Evolutionary conservation across 345 rosid genomes (phyloP).

Genomic region (Murraya koenigii): DNA sequence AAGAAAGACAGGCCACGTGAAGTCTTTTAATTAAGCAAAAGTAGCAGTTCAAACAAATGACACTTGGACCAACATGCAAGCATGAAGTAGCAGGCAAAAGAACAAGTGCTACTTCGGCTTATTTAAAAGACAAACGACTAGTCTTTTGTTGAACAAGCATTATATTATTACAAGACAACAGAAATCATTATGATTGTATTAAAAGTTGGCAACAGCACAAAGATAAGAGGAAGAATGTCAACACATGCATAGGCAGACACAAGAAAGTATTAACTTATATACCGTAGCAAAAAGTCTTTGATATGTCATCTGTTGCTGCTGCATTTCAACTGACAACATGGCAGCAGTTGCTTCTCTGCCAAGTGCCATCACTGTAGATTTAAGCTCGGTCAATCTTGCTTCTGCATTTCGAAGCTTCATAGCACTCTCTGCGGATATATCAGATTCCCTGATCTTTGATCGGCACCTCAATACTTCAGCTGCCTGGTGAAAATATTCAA

Average conservation of each 20-base stretch:
- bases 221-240: background rate
- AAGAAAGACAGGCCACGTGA: too few relatives aligned
- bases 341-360: slow-evolving; percentile 93
- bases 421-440: slow-evolving; percentile 70
- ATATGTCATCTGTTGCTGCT: slow-evolving; percentile 69
- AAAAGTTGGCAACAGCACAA: background rate
- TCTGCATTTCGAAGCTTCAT: slow-evolving; percentile 75
- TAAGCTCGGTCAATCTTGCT: slow-evolving; percentile 70
- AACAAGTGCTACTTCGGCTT: too few relatives aligned
- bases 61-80: too few relatives aligned
- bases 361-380: slow-evolving; percentile 62
- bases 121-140: too few relatives aligned
- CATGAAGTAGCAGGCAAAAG: too few relatives aligned
- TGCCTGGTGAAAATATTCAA: slow-evolving; percentile 39
- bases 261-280: background rate
- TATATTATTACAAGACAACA: background rate
- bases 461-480: slow-evolving; percentile 79
- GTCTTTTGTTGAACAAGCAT: too few relatives aligned
- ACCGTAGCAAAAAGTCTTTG: slow-evolving; percentile 67
- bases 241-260: background rate
- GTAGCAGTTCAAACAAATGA: background rate
- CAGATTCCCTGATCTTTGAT: too few relatives aligned
- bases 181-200: background rate
- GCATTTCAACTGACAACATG: slow-evolving; percentile 80
- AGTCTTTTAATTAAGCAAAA: too few relatives aligned